Conservation (phyloP, 1,284 basidiomycete species). For the Apiotrichum siamense region DNA sequence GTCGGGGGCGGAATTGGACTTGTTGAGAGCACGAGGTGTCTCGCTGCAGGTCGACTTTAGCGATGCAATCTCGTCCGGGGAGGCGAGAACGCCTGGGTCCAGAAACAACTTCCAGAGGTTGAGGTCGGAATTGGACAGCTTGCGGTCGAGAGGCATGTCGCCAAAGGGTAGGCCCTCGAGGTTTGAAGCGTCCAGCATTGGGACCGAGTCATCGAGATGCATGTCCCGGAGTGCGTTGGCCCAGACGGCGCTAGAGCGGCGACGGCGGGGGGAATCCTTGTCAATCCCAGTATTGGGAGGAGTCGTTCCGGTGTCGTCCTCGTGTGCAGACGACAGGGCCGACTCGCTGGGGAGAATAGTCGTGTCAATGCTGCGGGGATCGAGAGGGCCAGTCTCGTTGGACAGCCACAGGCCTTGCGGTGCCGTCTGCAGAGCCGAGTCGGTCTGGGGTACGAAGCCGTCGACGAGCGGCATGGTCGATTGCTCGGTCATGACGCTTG, state of each 20-base stretch:
- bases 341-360: background rate
- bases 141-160: background rate
- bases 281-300: constrained; percentile 4
- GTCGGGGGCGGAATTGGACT: constrained; percentile 42
- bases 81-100: constrained; percentile 18
- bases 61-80: constrained; percentile 29
- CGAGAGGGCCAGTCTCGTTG: background rate
- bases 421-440: background rate
- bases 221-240: constrained; percentile 39
- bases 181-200: background rate
- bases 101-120: constrained; percentile 44
- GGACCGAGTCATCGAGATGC: constrained; percentile 27
- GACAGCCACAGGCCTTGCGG: background rate
- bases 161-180: constrained; percentile 12
- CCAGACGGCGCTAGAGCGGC: constrained; percentile 34
- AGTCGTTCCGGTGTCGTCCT: background rate
- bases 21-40: constrained; percentile 17
- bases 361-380: background rate
- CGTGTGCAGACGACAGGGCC: background rate
- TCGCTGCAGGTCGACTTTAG: constrained; percentile 12
- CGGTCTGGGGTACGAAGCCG: background rate
- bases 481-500: background rate
- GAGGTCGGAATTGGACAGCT: constrained; percentile 28
- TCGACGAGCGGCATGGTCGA: background rate
- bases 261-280: constrained; percentile 10